phyloP scores from a whole-genome alignment of 2,329 filamentous ascomycete genomes.

The Neurospora sp. region DNA sequence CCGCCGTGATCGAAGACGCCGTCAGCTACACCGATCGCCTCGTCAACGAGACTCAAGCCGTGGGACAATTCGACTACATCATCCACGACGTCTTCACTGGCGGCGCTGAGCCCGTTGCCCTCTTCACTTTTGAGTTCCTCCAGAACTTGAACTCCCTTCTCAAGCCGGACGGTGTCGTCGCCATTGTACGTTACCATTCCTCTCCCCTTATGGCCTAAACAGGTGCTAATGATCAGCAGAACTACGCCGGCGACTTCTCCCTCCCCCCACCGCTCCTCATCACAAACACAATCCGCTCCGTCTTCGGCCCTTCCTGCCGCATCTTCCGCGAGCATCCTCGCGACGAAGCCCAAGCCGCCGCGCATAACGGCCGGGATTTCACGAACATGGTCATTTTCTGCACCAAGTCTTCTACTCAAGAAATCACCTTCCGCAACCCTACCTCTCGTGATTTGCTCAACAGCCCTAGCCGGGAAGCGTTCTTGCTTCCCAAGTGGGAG shows the following conservation, averaged over 20 bases:
- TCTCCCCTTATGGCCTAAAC: background rate
- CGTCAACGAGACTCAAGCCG: constrained; percentile 28
- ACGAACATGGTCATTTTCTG: constrained; percentile 97
- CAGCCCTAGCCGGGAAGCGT: constrained; percentile 59
- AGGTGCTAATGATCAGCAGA: constrained; percentile 26
- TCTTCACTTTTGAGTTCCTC: constrained; percentile 85
- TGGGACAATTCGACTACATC: constrained; percentile 67
- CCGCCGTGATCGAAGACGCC: constrained; percentile 73
- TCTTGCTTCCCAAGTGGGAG: constrained; percentile 64
- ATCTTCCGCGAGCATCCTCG: constrained; percentile 72
- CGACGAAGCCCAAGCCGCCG: constrained; percentile 35
- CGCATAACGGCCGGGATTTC: constrained; percentile 54
- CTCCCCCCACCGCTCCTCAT: constrained; percentile 69
- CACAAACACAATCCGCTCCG: constrained; percentile 67
- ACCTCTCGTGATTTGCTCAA: constrained; percentile 57
- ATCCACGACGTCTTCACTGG: constrained; percentile 97
- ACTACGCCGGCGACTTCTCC: constrained; percentile 84
- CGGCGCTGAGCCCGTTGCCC: constrained; percentile 76
- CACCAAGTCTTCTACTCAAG: constrained; percentile 42
- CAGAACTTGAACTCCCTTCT: constrained; percentile 60
- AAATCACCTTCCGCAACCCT: constrained; percentile 53
- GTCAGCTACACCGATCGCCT: constrained; percentile 52
- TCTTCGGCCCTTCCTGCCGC: constrained; percentile 71
- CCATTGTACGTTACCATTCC: constrained; percentile 55
- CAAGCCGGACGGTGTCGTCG: constrained; percentile 70